Base-by-base conservation (phyloP, 1,139 yeast genomes). In the Candida sp. region DNA sequence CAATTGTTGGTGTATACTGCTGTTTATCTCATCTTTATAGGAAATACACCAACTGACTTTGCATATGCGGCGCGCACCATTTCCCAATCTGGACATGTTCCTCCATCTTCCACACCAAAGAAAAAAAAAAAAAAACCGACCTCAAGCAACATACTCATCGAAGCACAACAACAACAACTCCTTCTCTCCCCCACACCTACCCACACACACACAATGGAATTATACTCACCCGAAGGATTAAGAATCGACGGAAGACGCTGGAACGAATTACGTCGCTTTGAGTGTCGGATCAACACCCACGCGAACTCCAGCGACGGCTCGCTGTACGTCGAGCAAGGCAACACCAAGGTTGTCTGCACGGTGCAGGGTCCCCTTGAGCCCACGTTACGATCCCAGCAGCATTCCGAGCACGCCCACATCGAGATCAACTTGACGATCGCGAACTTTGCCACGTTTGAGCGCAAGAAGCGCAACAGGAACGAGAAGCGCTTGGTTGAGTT, bases 331-430 rank as follows among this genome's bases (percentile, higher is more conserved):
- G 96, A 93, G 68, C 96, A 89, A 70, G 99, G 99, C 27, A 90
- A 91, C 59, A 86, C 98, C 44, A 91, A 91, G 67, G 90, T 92
- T 33, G 82, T 92, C 45, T 91, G 98, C 59, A 79, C 86, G 59
- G 93, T 94, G 1, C 83, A 83, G 54, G 99, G 99, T 1, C 99
- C 99, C 1, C 85, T 81, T 78, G 98, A 90, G 66, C 97, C 96
- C 5, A 75, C 75, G 17, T 62, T 77, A 44, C 63, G 75, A 68
- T 83, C 76, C 57, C 85, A 68, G 78, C 70, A 67, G 52, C 70
- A 70, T 72, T 73, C 59, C 62, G 68, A 67, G 55, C 74, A 48
- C 50, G 91, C 94, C 2, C 76, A 80, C 2, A 70, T 94, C 26
- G 84, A 81, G 25, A 86, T 93, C 17, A 81, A 81, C 51, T 72